Base-by-base conservation (phyloP, 2,329 filamentous ascomycete species). In the Cytospora chrysosperma region DNA sequence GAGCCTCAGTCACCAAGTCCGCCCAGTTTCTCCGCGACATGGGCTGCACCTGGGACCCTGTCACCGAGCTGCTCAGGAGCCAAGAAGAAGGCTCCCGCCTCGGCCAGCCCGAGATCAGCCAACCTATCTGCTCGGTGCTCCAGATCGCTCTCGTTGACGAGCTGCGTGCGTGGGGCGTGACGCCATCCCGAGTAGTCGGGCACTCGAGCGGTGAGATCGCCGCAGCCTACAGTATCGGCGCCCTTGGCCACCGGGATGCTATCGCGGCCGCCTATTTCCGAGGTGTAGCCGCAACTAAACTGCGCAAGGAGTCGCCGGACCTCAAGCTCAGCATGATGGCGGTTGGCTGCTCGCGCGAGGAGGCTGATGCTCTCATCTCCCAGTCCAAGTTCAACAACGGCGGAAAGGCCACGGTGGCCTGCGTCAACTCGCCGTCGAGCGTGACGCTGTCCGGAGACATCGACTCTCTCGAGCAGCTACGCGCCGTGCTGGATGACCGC, bases 391-490 rank as follows among this genome's bases (percentile, higher is more conserved):
- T 56, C 32, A 40, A 19, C 34, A 30, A 50, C n/a, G 56, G 59
- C 7, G 64, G 61, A 9, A 62, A 58, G 50, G 56, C 57, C 21
- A 62, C 62, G 1, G 64, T 65, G 7, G 64, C 60, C 10, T 65
- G 64, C 26, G 60, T 65, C 60, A 65, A 65, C 60, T 63, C 61
- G n/a, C 74, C 75, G 0, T 50, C 67, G 1, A 78, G 71, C 52
- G 65, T 74, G 7, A 78, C 76, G 0, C 37, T 78, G 0, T 75
- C 76, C 0, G 76, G 76, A 1, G 70, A 74, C 26, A 59, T 59
- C 6, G 61, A 58, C 2, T 69, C 68, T 2, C 67, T 78, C 3
- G 63, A 72, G 26, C 65, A 67, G 13, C 56, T 76, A 19, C 57
- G 67, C 12, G 56, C 57, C 17, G 28, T 59, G 54, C 56, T 69